Evolutionary conservation across 495 filamentous ascomycete genomes (phyloP).

Genomic region (Penicillium egyptiacum): DNA sequence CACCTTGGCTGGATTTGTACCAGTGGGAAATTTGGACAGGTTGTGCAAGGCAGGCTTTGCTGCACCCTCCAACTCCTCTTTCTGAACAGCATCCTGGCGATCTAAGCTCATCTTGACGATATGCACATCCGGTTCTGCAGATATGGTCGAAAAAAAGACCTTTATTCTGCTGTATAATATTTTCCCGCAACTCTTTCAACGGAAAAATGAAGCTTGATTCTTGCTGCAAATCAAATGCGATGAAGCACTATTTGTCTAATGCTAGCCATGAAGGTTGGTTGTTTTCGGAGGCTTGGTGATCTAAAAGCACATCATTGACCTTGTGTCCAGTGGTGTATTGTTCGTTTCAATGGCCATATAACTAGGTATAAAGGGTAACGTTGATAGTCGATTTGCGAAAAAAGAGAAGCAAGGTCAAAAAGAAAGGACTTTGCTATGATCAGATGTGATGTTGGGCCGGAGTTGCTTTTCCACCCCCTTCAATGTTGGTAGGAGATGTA

Average conservation of each 20-base stretch:
- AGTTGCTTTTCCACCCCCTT: background rate
- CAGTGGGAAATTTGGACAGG: conserved; percentile 26
- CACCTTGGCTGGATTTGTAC: conserved; percentile 32
- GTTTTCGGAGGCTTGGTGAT: conserved; percentile 9
- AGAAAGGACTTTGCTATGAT: background rate
- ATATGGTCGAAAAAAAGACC: background rate
- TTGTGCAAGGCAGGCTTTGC: conserved; percentile 21
- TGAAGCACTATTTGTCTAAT: conserved; percentile 11
- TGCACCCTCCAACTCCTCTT: conserved; percentile 23
- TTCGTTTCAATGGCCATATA: background rate
- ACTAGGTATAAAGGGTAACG: background rate
- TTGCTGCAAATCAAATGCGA: conserved; percentile 1
- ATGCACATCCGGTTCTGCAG: conserved; percentile 11
- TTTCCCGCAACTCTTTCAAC: background rate
- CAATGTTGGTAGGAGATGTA: background rate
- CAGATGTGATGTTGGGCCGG: background rate
- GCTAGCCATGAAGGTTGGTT: conserved; percentile 29
- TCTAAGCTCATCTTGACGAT: conserved; percentile 41
- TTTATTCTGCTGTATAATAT: background rate
- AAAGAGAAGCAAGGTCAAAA: background rate
- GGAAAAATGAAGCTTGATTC: background rate
- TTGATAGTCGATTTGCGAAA: background rate
- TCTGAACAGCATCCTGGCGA: conserved; percentile 30
- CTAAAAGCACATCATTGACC: conserved; percentile 27
- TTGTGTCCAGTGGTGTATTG: conserved; percentile 3